Base-by-base conservation (phyloP, 202 grass and related monocot species). In the Thinopyrum obtusiflorum region DNA sequence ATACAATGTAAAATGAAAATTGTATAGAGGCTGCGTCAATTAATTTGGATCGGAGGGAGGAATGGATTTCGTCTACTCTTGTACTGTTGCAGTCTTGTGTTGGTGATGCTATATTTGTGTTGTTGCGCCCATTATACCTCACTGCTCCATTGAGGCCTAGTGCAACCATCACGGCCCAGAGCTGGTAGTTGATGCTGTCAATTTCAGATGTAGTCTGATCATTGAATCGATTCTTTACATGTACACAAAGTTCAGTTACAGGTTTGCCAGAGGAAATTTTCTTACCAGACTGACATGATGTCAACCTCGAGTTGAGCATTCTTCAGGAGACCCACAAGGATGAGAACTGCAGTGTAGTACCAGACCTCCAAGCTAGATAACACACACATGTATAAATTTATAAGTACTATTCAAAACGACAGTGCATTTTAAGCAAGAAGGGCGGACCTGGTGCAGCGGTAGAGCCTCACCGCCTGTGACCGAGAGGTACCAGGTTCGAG, bases 101-200 rank as follows among this genome's bases (percentile, higher is more conserved):
- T 49, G 46, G 14, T 49, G 46, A 0, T 49, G 46, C 14, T 49
- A 49, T 57, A n/a, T n/a, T 57, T 57, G 18, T 57, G 51, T 57
- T 57, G 51, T 57, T 57, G 51, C 7, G 6, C 2, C 4, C 60
- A 11, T 85, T 91, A 6, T 51, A 96, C 93, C 93, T 96, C 6
- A 96, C 91, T 67, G 94, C 94, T 31, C 89, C 85, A 42, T 91
- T 91, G 87, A 96, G 93, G 18, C 94, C 94, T 12, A 96, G 68
- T 29, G 94, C 87, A 37, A 96, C 59, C 90, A 96, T 96, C 17
- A 91, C 65, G 55, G 88, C 81, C 94, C 94, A 96, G 13, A 93
- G 78, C 81, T 96, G 90, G 83, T 96, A 96, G 76, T 96, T 96
- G 73, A 96, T 93, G 79, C 94, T 96, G 91, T 17, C 64, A 61